These are phyloP conservation scores for Phymatotrichopsis omnivora DNA, from an alignment of 2,329 filamentous ascomycete genomes.

Conservation along the genomic window DNA sequence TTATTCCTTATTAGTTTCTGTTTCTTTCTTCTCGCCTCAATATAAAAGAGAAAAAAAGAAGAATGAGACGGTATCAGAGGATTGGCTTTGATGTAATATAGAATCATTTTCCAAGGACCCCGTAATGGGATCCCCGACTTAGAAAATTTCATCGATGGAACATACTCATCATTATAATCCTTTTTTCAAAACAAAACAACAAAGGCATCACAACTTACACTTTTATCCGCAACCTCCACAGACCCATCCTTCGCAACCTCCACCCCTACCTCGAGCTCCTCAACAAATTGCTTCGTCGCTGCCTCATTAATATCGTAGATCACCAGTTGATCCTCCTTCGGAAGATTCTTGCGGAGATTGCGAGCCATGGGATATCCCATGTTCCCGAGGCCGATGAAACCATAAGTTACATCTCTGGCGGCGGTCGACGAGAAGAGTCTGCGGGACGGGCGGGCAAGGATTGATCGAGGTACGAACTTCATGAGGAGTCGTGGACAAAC, in stretches of 20 bases:
- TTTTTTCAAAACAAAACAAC: slow-evolving; percentile 14
- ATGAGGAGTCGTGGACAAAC: background rate
- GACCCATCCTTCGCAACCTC: slow-evolving; percentile 47
- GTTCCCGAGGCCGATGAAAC: slow-evolving; percentile 50
- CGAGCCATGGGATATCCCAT: slow-evolving; percentile 64
- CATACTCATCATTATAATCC: slow-evolving; percentile 42
- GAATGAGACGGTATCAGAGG: slow-evolving; percentile 47
- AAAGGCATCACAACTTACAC: slow-evolving; percentile 43
- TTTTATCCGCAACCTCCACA: slow-evolving; percentile 55
- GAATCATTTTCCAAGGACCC: slow-evolving; percentile 51
- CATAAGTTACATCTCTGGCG: slow-evolving; percentile 44
- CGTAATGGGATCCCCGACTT: slow-evolving; percentile 55
- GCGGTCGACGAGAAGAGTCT: slow-evolving; percentile 40
- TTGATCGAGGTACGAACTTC: too few relatives aligned
- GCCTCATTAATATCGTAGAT: slow-evolving; percentile 56
- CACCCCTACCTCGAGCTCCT: slow-evolving; percentile 42
- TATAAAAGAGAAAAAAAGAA: background rate
- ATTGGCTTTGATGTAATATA: slow-evolving; percentile 57
- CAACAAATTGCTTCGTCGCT: slow-evolving; percentile 46
- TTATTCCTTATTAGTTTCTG: slow-evolving; percentile 4
- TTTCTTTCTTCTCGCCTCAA: too few relatives aligned
- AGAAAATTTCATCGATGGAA: slow-evolving; percentile 53
- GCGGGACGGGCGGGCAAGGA: too few relatives aligned
- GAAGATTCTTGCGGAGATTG: slow-evolving; percentile 58
- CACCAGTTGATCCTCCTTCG: slow-evolving; percentile 50